A percentile compares a stretch with the other conserved stretches of the same genome.
phyloP scores from a whole-genome alignment of 2,329 filamentous ascomycete species.

The Colletotrichum melonis region DNA sequence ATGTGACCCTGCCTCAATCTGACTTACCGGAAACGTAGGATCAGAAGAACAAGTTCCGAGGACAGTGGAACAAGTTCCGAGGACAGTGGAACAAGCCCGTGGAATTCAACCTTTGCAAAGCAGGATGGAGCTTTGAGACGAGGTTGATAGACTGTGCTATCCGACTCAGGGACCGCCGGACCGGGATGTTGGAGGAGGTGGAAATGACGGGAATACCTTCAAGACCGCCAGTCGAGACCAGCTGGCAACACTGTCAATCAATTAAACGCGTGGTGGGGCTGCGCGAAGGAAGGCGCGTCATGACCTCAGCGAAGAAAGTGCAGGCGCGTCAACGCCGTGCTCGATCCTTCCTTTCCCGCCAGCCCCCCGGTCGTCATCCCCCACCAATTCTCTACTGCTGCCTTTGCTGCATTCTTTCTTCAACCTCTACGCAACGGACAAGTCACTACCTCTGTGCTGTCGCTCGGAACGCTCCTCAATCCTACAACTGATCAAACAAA shows the following conservation, averaged over 20 bases:
- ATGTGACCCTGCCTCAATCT: no score
- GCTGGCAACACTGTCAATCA: neutral
- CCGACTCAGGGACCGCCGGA: no score
- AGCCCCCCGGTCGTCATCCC: neutral
- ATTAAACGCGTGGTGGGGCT: constrained; percentile 30
- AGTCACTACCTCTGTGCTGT: neutral
- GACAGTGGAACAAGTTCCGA: no score
- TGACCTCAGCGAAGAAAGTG: constrained; percentile 9
- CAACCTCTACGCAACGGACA: neutral
- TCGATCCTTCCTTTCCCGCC: neutral
- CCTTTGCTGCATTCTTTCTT: neutral
- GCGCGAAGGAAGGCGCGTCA: constrained; percentile 17
- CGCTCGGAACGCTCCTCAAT: neutral
- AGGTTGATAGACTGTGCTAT: no score
- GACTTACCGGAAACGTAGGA: neutral
- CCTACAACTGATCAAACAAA: neutral
- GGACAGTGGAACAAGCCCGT: no score
- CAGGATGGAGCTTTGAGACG: no score
- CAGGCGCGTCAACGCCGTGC: constrained; percentile 14
- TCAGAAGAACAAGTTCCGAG: neutral
- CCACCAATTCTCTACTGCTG: neutral
- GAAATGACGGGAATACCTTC: no score
- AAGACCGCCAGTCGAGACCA: neutral
- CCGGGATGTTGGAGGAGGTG: no score
- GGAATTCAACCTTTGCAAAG: no score